phyloP scores from a whole-genome alignment of 257 asterid genomes.

The Solanum pinnatisectum region DNA sequence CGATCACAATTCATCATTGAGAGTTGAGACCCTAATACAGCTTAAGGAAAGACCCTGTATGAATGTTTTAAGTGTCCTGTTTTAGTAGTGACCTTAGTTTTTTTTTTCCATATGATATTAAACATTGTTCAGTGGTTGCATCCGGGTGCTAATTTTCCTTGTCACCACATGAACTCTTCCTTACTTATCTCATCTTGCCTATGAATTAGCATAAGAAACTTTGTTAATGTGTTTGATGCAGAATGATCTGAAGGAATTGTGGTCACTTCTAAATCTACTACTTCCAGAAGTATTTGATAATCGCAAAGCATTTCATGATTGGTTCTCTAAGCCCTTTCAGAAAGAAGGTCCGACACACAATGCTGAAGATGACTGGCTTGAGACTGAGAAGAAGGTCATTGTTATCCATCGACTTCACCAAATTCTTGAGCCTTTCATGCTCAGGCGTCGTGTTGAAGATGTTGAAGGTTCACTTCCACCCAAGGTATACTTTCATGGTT shows the following conservation, averaged over 20 bases:
- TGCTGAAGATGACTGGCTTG: conserved; percentile 98
- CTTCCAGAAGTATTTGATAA: conserved; percentile 99
- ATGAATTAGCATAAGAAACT: background rate
- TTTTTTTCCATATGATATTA: background rate
- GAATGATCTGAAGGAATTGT: conserved; percentile 98
- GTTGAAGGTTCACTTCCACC: conserved; percentile 99
- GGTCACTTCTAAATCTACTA: conserved; percentile 93
- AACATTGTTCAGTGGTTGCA: background rate
- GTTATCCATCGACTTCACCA: conserved; percentile 97
- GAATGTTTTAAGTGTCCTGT: background rate
- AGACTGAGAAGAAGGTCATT: conserved; percentile 97
- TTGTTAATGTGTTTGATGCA: conserved; percentile 31
- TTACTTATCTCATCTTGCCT: background rate
- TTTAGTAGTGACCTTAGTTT: background rate
- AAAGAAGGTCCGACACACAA: conserved; percentile 75
- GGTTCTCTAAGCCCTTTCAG: conserved; percentile 99
- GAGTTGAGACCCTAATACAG: background rate
- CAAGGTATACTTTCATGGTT: conserved; percentile 45
- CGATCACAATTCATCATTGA: background rate
- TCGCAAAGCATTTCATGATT: conserved; percentile 93
- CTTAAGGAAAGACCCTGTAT: background rate
- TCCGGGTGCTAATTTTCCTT: background rate
- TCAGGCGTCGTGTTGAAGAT: conserved; percentile 99
- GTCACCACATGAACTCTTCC: background rate
- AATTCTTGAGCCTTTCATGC: conserved; percentile 99